A percentile compares a stretch with the other conserved stretches of the same genome.
phyloP scores from a whole-genome alignment of 2,329 filamentous ascomycete genomes.

The Fusarium domesticum region DNA sequence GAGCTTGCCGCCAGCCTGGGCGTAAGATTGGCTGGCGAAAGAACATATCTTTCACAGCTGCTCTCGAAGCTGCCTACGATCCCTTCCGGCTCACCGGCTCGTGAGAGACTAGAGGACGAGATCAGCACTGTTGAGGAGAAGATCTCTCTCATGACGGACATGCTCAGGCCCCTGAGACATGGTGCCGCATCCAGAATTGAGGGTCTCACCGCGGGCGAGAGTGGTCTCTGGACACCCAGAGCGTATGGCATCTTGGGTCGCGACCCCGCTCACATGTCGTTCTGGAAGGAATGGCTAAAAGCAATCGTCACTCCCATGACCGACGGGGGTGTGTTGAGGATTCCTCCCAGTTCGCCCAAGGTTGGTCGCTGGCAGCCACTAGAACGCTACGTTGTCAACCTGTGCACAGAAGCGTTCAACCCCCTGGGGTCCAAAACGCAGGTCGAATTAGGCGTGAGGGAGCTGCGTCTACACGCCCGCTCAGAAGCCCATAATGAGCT shows the following conservation, averaged over 20 bases:
- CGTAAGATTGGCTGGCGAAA: slow-evolving; percentile 79
- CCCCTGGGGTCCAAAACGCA: slow-evolving; percentile 93
- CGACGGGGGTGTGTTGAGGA: slow-evolving; percentile 75
- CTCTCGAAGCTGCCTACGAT: slow-evolving; percentile 78
- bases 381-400: slow-evolving; percentile 93
- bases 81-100: slow-evolving; percentile 73
- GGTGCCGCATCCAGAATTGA: slow-evolving; percentile 97
- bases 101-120: slow-evolving; percentile 85
- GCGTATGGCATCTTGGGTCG: slow-evolving; percentile 90
- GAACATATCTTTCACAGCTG: slow-evolving; percentile 85
- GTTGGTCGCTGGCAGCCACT: slow-evolving; percentile 94
- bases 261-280: slow-evolving; percentile 77
- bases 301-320: slow-evolving; percentile 95
- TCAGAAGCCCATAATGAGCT: slow-evolving; percentile 93
- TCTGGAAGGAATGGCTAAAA: slow-evolving; percentile 99
- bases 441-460: slow-evolving; percentile 85
- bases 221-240: slow-evolving; percentile 90
- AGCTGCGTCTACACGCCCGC: slow-evolving; percentile 85
- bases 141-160: slow-evolving; percentile 93
- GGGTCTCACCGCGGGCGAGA: slow-evolving; percentile 90
- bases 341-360: slow-evolving; percentile 84
- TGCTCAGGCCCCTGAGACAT: slow-evolving; percentile 86
- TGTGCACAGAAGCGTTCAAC: slow-evolving; percentile 91
- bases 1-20: slow-evolving; percentile 91
- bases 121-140: slow-evolving; percentile 97